Base-by-base conservation (phyloP, 768 basidiomycete genomes). In the Pisolithus microcarpus region DNA sequence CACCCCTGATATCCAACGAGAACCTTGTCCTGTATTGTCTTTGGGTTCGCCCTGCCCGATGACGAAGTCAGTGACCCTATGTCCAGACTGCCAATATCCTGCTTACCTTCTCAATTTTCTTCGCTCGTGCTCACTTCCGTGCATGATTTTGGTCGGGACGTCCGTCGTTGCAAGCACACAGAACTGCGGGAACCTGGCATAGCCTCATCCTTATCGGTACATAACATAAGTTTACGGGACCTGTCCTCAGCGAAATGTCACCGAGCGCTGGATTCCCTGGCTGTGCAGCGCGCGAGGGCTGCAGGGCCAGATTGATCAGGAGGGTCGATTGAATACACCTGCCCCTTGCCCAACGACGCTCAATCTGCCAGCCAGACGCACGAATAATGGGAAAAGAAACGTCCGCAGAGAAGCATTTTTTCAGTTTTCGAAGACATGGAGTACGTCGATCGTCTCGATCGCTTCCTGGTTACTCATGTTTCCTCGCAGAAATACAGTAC, bases 1-100 rank as follows among this genome's bases (percentile, higher is more conserved):
- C 89, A 91, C 64, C 88, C 90, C 68, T 91, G 90, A 64, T 91
- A 91, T 34, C 89, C 89, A 0, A 91, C 85, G 28, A 92, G 67
- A 58, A 90, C 81, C 61, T 91, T 92, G 69, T 88, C 79, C 51
- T 88, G 85, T 43, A 92, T 88, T 9, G 87, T 88, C 5, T 75
- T 76, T 23, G 89, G 80, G 61, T 86, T 75, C 9, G 84, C 83
- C 56, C 85, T 75, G 49, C 21, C n/a, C 23, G 38, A 19, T 45
- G 5, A 18, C 34, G 39, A 7, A 55, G 39, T n/a, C 24, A 24
- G 40, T 8, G n/a, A 9, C 43, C 19, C 30, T 28, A 21, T 21
- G 16, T 15, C 37, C 28, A 4, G 4, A 23, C 21, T 23, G 21
- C 21, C 21, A 23, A 23, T 23, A 23, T 23, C 4, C 21, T 4